Evolutionary conservation across 2,329 filamentous ascomycete species (phyloP), one percentile per base, ranked within the genome.

Genomic region (Cladosporium sp.): DNA sequence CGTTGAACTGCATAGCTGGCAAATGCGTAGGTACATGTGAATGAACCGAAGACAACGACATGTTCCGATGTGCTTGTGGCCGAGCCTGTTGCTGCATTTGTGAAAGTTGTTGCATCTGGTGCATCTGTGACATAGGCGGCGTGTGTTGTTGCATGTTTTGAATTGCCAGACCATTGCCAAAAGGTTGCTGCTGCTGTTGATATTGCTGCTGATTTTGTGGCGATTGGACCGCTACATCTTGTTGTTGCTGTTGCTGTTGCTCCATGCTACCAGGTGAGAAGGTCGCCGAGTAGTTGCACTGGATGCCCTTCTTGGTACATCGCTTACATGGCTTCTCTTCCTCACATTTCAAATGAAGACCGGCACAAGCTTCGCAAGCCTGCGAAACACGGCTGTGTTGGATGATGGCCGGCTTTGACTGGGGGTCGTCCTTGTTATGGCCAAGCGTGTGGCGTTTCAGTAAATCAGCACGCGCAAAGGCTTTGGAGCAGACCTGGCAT

Each of bases 291-390:
- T 73, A 77, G 65, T 77, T 76, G 65, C 83, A 86, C 6, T 74
- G 69, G 24, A 85, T 79, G 69, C 79, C 79, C 69, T 82, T 84
- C 70, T 82, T 82, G 49, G 75, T 78, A 73, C 84, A 86, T 55
- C 84, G 77, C 68, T 78, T 81, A 71, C 84, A 86, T 8, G 84
- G 84, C 74, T 85, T 85, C 55, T 81, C 78, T 68, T 86, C 83
- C 67, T 85, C 83, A 68, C 84, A 86, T 70, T 83, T 83, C 24
- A 86, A 75, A 70, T 86, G 84, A 2, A 82, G 80, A 26, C 79
- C 77, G 26, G 84, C 83, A 68, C 84, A 85, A 5, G 81, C 78
- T 66, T 83, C 82, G 67, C 84, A 86, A 0, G 84, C 84, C 71
- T 85, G 82, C 5, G 78, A 81, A 4, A 83, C 81, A 7, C 81